Evolutionary conservation across 371 early-diverging fungal genomes (phyloP).

Genomic region (Batkoa obscura): DNA sequence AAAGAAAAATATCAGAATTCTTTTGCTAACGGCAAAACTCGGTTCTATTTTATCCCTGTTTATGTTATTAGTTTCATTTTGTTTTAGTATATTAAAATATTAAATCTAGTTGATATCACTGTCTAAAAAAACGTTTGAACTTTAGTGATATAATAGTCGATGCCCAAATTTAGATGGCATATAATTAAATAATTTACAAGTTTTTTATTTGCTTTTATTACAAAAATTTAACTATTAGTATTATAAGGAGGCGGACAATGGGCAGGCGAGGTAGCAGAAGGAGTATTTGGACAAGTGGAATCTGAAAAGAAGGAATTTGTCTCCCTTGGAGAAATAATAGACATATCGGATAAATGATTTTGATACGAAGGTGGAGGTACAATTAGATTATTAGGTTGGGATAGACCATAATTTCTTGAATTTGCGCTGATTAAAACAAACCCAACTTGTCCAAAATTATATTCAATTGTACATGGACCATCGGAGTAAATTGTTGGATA

Average conservation of each 20-base stretch:
- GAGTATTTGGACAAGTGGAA: neutral
- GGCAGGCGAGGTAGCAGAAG: neutral
- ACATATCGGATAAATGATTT: neutral
- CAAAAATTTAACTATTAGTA: too few relatives aligned
- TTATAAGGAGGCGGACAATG: neutral
- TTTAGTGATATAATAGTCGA: too few relatives aligned
- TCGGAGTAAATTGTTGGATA: neutral
- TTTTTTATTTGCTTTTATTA: too few relatives aligned
- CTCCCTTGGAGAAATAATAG: neutral
- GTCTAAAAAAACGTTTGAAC: too few relatives aligned
- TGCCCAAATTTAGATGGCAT: too few relatives aligned
- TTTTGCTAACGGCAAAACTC: too few relatives aligned
- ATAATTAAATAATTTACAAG: too few relatives aligned
- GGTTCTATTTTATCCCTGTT: too few relatives aligned
- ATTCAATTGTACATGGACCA: neutral
- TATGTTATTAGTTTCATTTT: too few relatives aligned
- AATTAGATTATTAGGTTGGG: conserved; percentile 40
- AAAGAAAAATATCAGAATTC: too few relatives aligned
- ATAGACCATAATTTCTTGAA: conserved; percentile 65
- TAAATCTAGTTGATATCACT: too few relatives aligned
- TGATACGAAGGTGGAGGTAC: conserved; percentile 38
- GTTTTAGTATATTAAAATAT: too few relatives aligned
- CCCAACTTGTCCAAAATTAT: conserved; percentile 15
- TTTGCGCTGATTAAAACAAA: conserved; percentile 58
- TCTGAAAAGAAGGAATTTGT: neutral